Base-by-base conservation (phyloP, 139 green algal species). In the Tetradesmus obliquus region DNA sequence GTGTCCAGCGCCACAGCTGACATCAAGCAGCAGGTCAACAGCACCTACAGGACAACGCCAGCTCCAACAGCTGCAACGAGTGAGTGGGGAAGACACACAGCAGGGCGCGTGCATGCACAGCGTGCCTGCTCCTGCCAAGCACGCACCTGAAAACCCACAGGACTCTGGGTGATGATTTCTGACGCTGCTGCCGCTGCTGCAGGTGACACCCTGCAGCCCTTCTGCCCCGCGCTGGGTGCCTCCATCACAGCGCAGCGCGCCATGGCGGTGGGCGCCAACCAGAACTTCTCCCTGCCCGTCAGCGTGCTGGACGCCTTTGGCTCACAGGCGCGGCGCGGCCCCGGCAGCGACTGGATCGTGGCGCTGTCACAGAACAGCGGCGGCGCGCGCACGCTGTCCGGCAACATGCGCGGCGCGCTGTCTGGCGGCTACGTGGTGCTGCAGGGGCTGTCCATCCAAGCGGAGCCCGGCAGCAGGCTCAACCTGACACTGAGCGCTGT, bases 281-380 rank as follows among this genome's bases (percentile, higher is more conserved):
- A 89, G 84, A 60, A 45, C 71, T 89, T 89, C 60, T 62, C 84
- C 45, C 60, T 89, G 6, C 84, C 84, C 0, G 9, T 89, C 9
- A 55, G 66, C 62, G 55, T 81, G 4, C 60, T 89, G 62, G 84
- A 89, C 51, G 60, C 60, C 0, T 81, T 82, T 66, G 84, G 84
- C 13, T 89, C 84, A 22, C 1, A 54, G 15, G 84, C 62, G 12
- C 55, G 51, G 6, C 45, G 60, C 20, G 84, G 84, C 10, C 84
- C 62, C 1, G 45, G 45, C 79, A 84, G 45, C 45, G 22, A 57
- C 79, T 60, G 32, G 79, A 72, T 72, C 62, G 62, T 72, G 7
- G 62, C 62, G 9, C 62, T 72, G 6, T 72, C 62, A 19, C 62
- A 72, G 62, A 72, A 9, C 72, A 81, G 72, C 20, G n/a, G 72